Percentiles rank a stretch among this genome's conserved stretches.
Conservation (phyloP, 768 basidiomycete genomes). For the Lyophyllum atratum region DNA sequence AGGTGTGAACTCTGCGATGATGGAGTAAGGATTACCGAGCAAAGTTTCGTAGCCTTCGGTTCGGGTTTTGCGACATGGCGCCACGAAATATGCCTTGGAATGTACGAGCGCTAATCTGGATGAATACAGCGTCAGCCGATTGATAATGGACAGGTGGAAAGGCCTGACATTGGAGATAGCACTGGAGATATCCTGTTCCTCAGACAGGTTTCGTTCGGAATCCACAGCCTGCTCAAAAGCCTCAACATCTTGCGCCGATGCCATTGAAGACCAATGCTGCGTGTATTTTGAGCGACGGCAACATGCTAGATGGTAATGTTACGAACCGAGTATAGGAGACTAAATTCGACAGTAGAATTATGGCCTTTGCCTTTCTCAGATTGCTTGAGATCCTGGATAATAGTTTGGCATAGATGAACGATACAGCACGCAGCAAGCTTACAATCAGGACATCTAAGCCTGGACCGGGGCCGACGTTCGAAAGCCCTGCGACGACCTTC, state of each 20-base stretch:
- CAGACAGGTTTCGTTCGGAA: neutral
- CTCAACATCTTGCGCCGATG: constrained; percentile 6
- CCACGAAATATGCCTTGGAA: neutral
- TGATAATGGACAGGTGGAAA: neutral
- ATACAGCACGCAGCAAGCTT: neutral
- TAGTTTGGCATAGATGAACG: neutral
- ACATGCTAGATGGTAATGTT: neutral
- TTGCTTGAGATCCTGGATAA: constrained; percentile 3
- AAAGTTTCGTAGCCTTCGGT: constrained; percentile 13
- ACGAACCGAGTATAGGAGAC: constrained; percentile 19
- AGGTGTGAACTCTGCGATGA: neutral
- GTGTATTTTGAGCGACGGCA: neutral
- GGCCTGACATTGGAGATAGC: neutral
- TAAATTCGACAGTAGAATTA: constrained; percentile 16
- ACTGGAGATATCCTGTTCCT: neutral
- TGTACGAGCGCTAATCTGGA: neutral
- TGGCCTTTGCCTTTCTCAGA: constrained; percentile 16
- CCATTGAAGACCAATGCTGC: constrained; percentile 6
- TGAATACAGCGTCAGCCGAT: neutral
- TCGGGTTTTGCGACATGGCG: constrained; percentile 2
- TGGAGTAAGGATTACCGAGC: constrained; percentile 11
- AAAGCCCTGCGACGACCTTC: constrained; percentile 24
- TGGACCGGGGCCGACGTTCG: constrained; percentile 15
- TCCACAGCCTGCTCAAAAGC: neutral
- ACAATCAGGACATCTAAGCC: constrained; percentile 19